Conservation (phyloP, 2,329 filamentous ascomycete species). For the Colletotrichum godetiae region DNA sequence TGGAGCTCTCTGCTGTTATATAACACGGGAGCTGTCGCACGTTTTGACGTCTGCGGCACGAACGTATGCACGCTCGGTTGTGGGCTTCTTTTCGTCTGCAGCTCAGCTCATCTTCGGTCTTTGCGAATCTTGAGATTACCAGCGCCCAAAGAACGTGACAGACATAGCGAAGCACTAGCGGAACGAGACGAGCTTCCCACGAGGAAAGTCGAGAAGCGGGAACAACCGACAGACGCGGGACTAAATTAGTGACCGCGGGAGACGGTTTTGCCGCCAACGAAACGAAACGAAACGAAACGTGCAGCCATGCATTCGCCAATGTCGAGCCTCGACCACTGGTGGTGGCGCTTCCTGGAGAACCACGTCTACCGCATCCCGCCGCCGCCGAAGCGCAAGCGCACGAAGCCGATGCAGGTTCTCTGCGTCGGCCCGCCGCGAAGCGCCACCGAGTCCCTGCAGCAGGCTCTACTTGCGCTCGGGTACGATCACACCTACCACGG, state of each 20-base stretch:
- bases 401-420: constrained; percentile 47
- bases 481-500: constrained; percentile 49
- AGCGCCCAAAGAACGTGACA: neutral
- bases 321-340: constrained; percentile 32
- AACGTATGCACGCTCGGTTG: constrained; percentile 19
- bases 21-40: neutral
- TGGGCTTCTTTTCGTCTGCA: neutral
- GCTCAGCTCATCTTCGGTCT: constrained; percentile 6
- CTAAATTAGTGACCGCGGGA: neutral
- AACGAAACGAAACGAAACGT: neutral
- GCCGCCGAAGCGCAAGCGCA: constrained; percentile 41
- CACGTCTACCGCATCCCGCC: constrained; percentile 37
- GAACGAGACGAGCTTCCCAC: neutral
- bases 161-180: neutral
- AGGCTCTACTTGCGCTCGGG: constrained; percentile 43
- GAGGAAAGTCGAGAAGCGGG: neutral
- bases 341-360: constrained; percentile 28
- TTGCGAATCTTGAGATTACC: neutral
- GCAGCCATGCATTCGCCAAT: constrained; percentile 12
- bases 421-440: constrained; percentile 47
- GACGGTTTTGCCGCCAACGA: neutral
- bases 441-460: constrained; percentile 49
- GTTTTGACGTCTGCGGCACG: neutral
- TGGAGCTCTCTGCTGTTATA: neutral
- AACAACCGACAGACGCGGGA: neutral